These are phyloP conservation scores for Orbilia blumenaviensis DNA, from an alignment of 2,329 filamentous ascomycete genomes.

Conservation along the genomic window DNA sequence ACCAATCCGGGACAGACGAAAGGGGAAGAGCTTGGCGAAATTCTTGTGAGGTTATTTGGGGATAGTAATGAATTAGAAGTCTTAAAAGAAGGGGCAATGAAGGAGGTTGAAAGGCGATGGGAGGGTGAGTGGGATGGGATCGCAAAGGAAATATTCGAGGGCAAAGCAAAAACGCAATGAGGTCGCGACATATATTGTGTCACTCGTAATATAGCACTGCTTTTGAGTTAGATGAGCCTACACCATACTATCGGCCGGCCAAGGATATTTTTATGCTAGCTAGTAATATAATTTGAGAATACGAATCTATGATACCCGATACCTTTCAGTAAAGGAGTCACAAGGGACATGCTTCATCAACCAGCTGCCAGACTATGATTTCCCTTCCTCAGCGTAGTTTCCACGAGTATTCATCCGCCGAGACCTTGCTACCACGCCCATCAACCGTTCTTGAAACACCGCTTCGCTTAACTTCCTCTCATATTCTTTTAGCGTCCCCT, in stretches of 20 bases:
- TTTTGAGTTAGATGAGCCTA: no score
- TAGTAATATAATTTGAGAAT: background rate
- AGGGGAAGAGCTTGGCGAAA: constrained; percentile 70
- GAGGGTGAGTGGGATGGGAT: constrained; percentile 91
- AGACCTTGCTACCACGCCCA: no score
- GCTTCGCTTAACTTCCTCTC: no score
- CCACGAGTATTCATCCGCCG: no score
- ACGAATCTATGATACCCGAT: background rate
- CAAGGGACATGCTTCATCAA: no score
- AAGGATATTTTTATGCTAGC: background rate
- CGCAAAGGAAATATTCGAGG: constrained; percentile 74
- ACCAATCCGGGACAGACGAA: background rate
- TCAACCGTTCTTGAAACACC: no score
- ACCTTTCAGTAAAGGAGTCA: background rate
- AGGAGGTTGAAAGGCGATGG: constrained; percentile 82
- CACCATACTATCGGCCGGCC: no score
- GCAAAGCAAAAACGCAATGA: constrained; percentile 32
- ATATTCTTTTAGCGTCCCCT: no score
- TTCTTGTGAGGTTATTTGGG: constrained; percentile 63
- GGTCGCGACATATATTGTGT: no score
- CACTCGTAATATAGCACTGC: no score
- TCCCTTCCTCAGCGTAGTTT: no score
- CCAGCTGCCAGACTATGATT: no score
- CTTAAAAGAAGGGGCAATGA: constrained; percentile 74
- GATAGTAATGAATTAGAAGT: constrained; percentile 65